These are phyloP conservation scores for Alopecurus myosuroides DNA, from an alignment of 176 grass and related monocot species.

Conservation along the genomic window DNA sequence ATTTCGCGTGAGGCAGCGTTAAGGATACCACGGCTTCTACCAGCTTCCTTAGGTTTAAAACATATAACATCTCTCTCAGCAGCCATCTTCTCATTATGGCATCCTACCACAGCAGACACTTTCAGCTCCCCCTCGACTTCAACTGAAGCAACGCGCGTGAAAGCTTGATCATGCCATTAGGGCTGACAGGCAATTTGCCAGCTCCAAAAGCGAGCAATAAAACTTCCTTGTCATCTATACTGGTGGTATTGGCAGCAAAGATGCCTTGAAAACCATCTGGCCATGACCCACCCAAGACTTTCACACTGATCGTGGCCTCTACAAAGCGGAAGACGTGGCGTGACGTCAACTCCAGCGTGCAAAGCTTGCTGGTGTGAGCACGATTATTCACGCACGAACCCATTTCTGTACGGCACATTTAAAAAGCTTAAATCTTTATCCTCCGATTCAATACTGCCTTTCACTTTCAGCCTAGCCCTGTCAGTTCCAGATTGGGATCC, in stretches of 20 bases:
- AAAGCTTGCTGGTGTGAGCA: not conserved
- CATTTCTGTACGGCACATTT: rapidly evolving
- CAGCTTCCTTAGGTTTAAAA: not conserved
- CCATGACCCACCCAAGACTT: not conserved
- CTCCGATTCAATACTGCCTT: not conserved
- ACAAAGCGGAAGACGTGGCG: not conserved
- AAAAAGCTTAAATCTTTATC: not conserved
- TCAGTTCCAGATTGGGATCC: not conserved
- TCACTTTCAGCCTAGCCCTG: not conserved
- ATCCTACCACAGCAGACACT: not conserved
- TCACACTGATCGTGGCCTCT: not conserved
- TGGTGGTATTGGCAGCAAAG: not conserved
- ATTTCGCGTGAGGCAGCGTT: not conserved
- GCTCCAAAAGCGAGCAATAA: not conserved
- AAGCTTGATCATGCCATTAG: not conserved
- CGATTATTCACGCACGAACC: not conserved
- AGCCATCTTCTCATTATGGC: not conserved
- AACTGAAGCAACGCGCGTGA: not conserved
- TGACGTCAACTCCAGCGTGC: not conserved
- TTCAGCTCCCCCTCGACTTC: not conserved
- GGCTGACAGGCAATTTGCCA: not conserved
- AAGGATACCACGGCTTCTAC: not conserved
- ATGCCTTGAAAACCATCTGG: not conserved
- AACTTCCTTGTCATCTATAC: not conserved
- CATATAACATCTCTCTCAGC: not conserved